Conservation (phyloP, 1,284 basidiomycete genomes). For the Moniliophthora roreri region DNA sequence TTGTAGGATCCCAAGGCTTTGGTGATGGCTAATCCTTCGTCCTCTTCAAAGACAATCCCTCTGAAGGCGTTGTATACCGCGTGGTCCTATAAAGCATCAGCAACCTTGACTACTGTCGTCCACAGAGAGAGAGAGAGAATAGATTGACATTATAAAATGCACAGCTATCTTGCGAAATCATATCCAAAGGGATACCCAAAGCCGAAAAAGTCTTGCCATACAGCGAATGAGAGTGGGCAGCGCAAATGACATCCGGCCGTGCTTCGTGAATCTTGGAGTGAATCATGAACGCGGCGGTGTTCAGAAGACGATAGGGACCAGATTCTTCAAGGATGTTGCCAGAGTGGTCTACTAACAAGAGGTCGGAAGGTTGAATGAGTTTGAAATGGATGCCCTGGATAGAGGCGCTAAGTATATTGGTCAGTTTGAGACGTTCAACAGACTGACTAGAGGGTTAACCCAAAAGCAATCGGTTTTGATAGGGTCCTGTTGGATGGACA, state of each 20-base stretch:
- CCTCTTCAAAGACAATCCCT: conserved; percentile 57
- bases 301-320: conserved; percentile 5
- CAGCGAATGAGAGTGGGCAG: conserved; percentile 62
- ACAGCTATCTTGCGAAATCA: conserved; percentile 49
- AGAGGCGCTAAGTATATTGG: conserved; percentile 15
- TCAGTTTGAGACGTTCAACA: conserved; percentile 9
- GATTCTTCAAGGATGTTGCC: conserved; percentile 7
- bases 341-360: conserved; percentile 4
- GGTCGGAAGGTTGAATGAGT: conserved; percentile 5
- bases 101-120: background rate
- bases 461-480: conserved; percentile 2
- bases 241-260: conserved; percentile 62
- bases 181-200: conserved; percentile 54
- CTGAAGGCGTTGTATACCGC: conserved; percentile 47
- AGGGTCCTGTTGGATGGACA: conserved; percentile 4
- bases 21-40: conserved; percentile 58
- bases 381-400: conserved; percentile 21
- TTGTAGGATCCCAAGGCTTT: conserved; percentile 45
- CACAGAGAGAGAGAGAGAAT: background rate
- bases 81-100: conserved; percentile 18
- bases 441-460: conserved; percentile 54
- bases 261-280: conserved; percentile 54
- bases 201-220: conserved; percentile 62
- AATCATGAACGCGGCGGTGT: conserved; percentile 9
- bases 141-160: conserved; percentile 36